These are phyloP conservation scores for Angomonas ambiguus DNA, from an alignment of 208 protist species.

Conservation along the genomic window DNA sequence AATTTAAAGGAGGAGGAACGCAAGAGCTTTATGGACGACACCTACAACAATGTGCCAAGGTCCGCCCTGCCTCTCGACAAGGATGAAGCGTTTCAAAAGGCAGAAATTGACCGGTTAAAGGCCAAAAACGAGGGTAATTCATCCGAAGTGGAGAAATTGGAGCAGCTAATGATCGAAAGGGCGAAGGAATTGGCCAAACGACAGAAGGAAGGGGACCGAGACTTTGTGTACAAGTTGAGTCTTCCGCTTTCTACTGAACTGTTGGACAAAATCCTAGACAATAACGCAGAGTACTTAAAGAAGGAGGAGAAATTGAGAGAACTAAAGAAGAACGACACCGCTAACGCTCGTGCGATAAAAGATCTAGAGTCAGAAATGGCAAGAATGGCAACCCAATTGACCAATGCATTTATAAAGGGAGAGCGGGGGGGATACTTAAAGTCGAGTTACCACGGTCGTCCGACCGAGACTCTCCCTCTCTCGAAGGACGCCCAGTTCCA, in stretches of 20 bases:
- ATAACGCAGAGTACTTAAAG: slow-evolving; percentile 17
- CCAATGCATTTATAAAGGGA: slow-evolving; percentile 16
- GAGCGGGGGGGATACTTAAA: slow-evolving; percentile 27
- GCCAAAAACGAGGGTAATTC: slow-evolving; percentile 37
- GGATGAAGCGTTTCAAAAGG: slow-evolving; percentile 25
- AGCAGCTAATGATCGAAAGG: slow-evolving; percentile 40
- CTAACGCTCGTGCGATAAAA: slow-evolving; percentile 38
- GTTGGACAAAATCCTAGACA: slow-evolving; percentile 26
- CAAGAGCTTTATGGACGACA: slow-evolving; percentile 31
- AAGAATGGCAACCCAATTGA: slow-evolving; percentile 14
- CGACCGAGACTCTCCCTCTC: slow-evolving; percentile 17
- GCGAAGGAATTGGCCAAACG: slow-evolving; percentile 47
- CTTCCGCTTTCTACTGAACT: slow-evolving; percentile 13
- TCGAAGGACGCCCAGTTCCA: slow-evolving; percentile 27
- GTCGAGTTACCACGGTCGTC: slow-evolving; percentile 25
- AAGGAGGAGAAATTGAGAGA: slow-evolving; percentile 32
- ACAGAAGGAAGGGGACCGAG: slow-evolving; percentile 33
- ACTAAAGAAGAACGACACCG: slow-evolving; percentile 27
- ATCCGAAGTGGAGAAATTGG: slow-evolving; percentile 20
- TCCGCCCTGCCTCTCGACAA: slow-evolving; percentile 31
- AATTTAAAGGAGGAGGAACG: slow-evolving; percentile 27
- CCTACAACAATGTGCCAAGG: slow-evolving; percentile 61
- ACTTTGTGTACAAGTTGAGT: slow-evolving; percentile 23
- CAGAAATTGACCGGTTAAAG: slow-evolving; percentile 42
- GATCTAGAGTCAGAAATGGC: slow-evolving; percentile 26